Conservation (phyloP, 2,329 filamentous ascomycete genomes). For the Aspergillus terreus region DNA sequence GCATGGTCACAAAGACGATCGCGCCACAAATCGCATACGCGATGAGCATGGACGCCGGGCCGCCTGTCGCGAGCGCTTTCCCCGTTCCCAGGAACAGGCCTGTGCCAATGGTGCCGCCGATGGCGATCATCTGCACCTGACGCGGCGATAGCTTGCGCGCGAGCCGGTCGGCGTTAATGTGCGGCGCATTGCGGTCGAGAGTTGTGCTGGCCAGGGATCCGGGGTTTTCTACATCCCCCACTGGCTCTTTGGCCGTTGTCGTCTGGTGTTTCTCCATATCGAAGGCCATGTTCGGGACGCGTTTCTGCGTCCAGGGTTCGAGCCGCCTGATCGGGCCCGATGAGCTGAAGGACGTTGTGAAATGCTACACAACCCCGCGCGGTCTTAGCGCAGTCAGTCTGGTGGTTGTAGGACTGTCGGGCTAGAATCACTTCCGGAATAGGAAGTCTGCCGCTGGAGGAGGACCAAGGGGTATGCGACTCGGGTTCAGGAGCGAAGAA, state of each 20-base stretch:
- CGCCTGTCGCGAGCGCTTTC: slow-evolving; percentile 56
- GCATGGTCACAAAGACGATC: slow-evolving; percentile 59
- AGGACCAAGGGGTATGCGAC: too few relatives aligned
- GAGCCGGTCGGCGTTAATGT: slow-evolving; percentile 45
- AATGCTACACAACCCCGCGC: neutral
- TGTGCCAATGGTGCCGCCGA: slow-evolving; percentile 47
- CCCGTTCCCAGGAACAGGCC: slow-evolving; percentile 62
- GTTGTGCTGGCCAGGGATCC: slow-evolving; percentile 6
- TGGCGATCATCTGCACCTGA: slow-evolving; percentile 67
- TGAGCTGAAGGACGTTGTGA: neutral
- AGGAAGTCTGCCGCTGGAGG: too few relatives aligned
- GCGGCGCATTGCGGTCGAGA: slow-evolving; percentile 7
- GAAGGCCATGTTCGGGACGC: slow-evolving; percentile 10
- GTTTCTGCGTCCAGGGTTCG: too few relatives aligned
- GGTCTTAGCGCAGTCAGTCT: neutral
- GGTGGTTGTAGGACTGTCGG: too few relatives aligned
- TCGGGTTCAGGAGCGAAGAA: too few relatives aligned
- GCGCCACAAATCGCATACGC: slow-evolving; percentile 55
- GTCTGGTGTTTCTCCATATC: slow-evolving; percentile 24
- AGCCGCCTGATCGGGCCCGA: too few relatives aligned
- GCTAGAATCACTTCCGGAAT: too few relatives aligned
- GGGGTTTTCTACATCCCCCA: slow-evolving; percentile 9
- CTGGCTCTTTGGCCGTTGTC: neutral
- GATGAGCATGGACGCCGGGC: slow-evolving; percentile 57
- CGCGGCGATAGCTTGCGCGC: slow-evolving; percentile 55